These are phyloP conservation scores for Boletus hoseneyae DNA, from an alignment of 1,284 basidiomycete species.

Conservation along the genomic window DNA sequence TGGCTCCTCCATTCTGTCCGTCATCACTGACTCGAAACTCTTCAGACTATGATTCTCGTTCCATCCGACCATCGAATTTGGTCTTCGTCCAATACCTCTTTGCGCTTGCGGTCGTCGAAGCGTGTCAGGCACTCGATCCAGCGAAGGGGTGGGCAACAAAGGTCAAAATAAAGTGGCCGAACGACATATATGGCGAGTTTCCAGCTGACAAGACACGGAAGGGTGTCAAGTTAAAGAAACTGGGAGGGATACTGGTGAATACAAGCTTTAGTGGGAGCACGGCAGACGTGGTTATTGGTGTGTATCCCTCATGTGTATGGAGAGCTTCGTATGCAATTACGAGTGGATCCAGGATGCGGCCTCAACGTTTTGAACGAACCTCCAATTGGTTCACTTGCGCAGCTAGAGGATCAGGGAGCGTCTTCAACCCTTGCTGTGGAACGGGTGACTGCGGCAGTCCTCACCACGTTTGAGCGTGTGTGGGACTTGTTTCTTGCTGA, in stretches of 20 bases:
- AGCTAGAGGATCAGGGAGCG: conserved; percentile 42
- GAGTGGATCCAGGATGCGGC: conserved; percentile 68
- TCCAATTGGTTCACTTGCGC: conserved; percentile 81
- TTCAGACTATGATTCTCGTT: conserved; percentile 3
- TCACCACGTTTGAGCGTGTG: conserved; percentile 76
- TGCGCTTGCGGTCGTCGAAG: conserved; percentile 86
- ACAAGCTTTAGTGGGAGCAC: conserved; percentile 75
- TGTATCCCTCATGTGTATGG: conserved; percentile 20
- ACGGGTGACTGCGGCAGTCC: conserved; percentile 69
- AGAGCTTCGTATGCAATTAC: conserved; percentile 1
- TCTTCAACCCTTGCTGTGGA: conserved; percentile 60
- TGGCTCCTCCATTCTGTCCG: no score
- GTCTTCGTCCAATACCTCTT: conserved; percentile 97
- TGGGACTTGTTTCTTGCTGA: conserved; percentile 67
- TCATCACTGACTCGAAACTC: not conserved
- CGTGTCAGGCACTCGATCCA: conserved; percentile 57
- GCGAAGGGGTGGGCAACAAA: conserved; percentile 44
- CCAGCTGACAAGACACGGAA: conserved; percentile 44
- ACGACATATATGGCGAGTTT: conserved; percentile 84
- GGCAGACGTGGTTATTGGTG: conserved; percentile 81
- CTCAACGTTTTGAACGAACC: conserved; percentile 83
- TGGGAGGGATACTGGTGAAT: conserved; percentile 91
- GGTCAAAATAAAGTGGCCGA: conserved; percentile 95
- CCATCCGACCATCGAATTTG: conserved; percentile 63
- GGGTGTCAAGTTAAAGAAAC: conserved; percentile 50